phyloP scores from a whole-genome alignment of 805 yeast genomes.

The Yarrowia sp. region DNA sequence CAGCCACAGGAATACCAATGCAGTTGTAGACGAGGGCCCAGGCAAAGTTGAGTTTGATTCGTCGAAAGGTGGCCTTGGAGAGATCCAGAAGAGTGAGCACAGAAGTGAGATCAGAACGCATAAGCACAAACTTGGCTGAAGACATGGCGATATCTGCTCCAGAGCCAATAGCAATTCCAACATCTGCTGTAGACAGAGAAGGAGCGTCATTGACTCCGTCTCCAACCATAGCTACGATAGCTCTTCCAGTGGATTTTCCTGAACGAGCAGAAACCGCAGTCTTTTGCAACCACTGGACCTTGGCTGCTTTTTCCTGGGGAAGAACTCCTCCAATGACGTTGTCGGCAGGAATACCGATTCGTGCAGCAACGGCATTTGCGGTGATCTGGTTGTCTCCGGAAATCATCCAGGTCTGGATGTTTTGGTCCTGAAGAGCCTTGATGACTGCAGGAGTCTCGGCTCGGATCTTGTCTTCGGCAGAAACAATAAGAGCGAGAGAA shows the following conservation, averaged over 20 bases:
- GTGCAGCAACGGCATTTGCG: constrained; percentile 62
- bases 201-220: constrained; percentile 86
- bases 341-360: constrained; percentile 52
- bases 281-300: constrained; percentile 53
- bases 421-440: constrained; percentile 39
- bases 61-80: constrained; percentile 62
- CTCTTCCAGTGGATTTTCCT: constrained; percentile 31
- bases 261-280: constrained; percentile 28
- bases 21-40: constrained; percentile 86
- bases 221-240: constrained; percentile 72
- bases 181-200: constrained; percentile 68
- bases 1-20: constrained; percentile 87
- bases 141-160: constrained; percentile 75
- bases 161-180: constrained; percentile 71
- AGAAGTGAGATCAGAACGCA: constrained; percentile 49
- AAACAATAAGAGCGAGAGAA: constrained; percentile 48
- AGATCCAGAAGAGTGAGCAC: constrained; percentile 61
- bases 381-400: constrained; percentile 70
- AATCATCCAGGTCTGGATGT: constrained; percentile 67
- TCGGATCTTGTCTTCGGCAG: constrained; percentile 53
- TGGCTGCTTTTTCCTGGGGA: constrained; percentile 67
- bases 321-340: constrained; percentile 66
- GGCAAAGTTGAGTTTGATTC: constrained; percentile 75
- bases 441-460: constrained; percentile 57
- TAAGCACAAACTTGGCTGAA: constrained; percentile 67